phyloP scores from a whole-genome alignment of 345 rosid species.

The Geranium rotundifolium region DNA sequence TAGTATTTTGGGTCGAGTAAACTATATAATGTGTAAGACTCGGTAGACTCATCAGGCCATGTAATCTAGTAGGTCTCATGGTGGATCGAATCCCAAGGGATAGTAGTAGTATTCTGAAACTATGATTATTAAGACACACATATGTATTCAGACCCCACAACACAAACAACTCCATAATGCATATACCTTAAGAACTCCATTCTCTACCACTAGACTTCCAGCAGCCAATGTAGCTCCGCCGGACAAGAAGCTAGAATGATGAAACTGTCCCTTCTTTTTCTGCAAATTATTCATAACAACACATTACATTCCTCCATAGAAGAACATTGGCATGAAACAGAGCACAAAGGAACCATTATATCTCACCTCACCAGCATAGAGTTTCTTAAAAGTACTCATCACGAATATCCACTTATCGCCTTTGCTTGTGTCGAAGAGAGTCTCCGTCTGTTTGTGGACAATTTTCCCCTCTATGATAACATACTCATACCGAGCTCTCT shows the following conservation, averaged over 20 bases:
- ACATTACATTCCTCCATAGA: neutral
- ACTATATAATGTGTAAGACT: too few species aligned
- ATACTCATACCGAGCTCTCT: slow-evolving; percentile 72
- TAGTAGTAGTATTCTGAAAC: too few species aligned
- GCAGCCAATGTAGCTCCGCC: slow-evolving; percentile 92
- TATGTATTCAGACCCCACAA: too few species aligned
- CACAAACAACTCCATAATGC: neutral
- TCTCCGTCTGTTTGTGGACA: slow-evolving; percentile 44
- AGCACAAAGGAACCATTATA: slow-evolving; percentile 1
- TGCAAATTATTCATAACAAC: slow-evolving; percentile 12
- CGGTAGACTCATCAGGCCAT: too few species aligned
- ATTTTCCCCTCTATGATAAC: slow-evolving; percentile 48
- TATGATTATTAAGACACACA: too few species aligned
- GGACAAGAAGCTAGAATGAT: slow-evolving; percentile 92
- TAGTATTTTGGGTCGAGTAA: too few species aligned
- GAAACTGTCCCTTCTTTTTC: slow-evolving; percentile 91
- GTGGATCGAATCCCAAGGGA: too few species aligned
- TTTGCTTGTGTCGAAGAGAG: slow-evolving; percentile 39
- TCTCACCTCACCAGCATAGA: slow-evolving; percentile 66
- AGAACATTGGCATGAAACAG: neutral
- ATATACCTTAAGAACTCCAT: slow-evolving; percentile 67
- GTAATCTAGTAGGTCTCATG: too few species aligned
- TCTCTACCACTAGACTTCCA: slow-evolving; percentile 61
- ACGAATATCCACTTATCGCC: slow-evolving; percentile 76
- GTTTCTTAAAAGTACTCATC: slow-evolving; percentile 64